A percentile compares a stretch with the other conserved stretches of the same genome.
Conservation (phyloP, 257 asterid genomes). For the Agastache rugosa region DNA sequence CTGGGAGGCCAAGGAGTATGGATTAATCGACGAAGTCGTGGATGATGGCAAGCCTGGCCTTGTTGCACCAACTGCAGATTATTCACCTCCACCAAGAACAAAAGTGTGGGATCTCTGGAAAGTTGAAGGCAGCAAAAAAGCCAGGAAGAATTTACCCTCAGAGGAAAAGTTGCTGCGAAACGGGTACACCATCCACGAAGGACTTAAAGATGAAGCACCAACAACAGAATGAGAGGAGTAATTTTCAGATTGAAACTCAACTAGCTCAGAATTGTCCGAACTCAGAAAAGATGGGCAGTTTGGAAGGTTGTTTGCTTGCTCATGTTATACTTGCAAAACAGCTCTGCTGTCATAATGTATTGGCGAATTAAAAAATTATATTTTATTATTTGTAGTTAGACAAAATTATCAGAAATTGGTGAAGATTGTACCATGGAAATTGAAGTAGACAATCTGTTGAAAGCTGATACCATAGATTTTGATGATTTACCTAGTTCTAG, state of each 20-base stretch:
- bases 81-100: conserved; percentile 76
- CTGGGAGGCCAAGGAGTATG: conserved; percentile 96
- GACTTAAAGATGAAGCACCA: conserved; percentile 58
- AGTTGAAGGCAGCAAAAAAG: conserved; percentile 62
- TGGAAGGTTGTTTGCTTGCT: not conserved
- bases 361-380: not conserved
- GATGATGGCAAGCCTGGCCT: conserved; percentile 97
- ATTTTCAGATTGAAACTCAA: not conserved
- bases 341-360: not conserved
- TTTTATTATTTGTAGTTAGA: not conserved
- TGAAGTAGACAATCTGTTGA: not conserved
- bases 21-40: conserved; percentile 81
- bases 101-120: conserved; percentile 73
- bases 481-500: not conserved
- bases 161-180: conserved; percentile 63
- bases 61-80: conserved; percentile 79
- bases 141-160: conserved; percentile 71
- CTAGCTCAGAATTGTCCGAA: too few relatives aligned
- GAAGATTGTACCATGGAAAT: not conserved
- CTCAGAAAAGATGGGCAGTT: too few relatives aligned
- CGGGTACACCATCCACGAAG: conserved; percentile 42
- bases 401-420: not conserved
- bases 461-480: not conserved
- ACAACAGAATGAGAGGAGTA: conserved; percentile 42
- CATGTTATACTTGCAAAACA: not conserved